Evolutionary conservation across 2,329 filamentous ascomycete genomes (phyloP), one percentile per base, ranked within the genome.

Genomic region (Verticillium albo-atrum): DNA sequence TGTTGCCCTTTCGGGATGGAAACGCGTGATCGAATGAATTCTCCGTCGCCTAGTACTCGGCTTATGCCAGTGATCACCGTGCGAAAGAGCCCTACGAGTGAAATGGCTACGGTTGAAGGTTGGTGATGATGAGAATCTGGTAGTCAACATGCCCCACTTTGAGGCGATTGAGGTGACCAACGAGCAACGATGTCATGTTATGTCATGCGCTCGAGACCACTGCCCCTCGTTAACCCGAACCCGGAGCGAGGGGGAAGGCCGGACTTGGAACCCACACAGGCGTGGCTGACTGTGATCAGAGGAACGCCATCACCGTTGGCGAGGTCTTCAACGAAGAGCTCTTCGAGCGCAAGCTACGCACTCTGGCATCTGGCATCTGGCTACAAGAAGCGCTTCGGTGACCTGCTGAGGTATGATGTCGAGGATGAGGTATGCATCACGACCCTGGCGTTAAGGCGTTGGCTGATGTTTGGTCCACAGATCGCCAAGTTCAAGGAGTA

Each of bases 371-470:
- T 5, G 85, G 83, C n/a, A 9, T 66, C 73, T 5, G 85, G 83
- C n/a, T 89, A 83, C 75, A 81, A 85, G 76, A 87, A 88, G 75
- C 79, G 88, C 56, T 92, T 86, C 66, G 89, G 89, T 6, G 83
- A 89, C 65, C 73, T 90, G 28, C 74, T 89, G 57, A 70, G 85
- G 63, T 84, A 85, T 70, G 85, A 92, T 62, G 81, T 88, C 6
- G 88, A 92, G 65, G 85, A 86, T 34, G 89, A 92, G 75, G 82
- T 92, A 15, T 3, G 34, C 17, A n/a, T 15, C 34, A 35, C 34
- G 17, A 15, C 63, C 72, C 71, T 20, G 77, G 78, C 47, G 90
- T 88, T 74, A 79, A 84, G 5, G 15, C 17, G 5, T 15, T n/a
- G 34, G 34, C 34, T 35, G 14, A 35, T 5, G 14, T 15, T 5